Evolutionary conservation across 1,284 basidiomycete species (phyloP), one percentile per base, ranked within the genome.

Genomic region (Tremellales sp.): DNA sequence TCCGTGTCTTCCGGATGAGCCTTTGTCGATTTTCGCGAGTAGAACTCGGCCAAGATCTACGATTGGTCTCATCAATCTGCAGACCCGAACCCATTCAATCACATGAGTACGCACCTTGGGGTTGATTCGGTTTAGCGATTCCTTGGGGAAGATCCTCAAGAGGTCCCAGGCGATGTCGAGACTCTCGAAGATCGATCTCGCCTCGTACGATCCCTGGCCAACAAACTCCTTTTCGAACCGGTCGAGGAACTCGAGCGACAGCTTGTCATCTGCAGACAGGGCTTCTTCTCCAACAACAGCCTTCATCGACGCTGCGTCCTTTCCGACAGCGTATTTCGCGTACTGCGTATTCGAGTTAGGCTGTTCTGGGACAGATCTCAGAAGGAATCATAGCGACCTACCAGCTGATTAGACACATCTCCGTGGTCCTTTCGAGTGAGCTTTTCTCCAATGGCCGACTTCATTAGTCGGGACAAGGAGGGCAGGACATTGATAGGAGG

Each of bases 401-500:
- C 86, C 75, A 97, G 76, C 75, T 97, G 92, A 76, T 97, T 97
- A 13, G 94, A 98, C 31, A 98, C 95, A 75, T 99, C 95, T 65
- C 90, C 86, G 72, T 98, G 95, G 75, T 99, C 95, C 74, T 92
- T 95, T 68, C 95, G 83, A 45, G 95, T 98, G 65, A 97, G 79
- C 75, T 90, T 85, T 74, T 97, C 94, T 55, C 95, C 95, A 71
- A 98, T 97, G 58, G 95, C 95, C 60, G 86, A 90, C 84, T 99
- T 99, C 95, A 99, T 99, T 68, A 99, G 77, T 75, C 95, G 91
- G 63, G 94, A 97, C 60, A 99, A 79, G 52, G 95, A 98, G 44
- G 95, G 95, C 37, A 99, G 80, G 54, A 99, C 95, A 77, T 99
- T 98, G 81, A 99, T 98, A 40, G 95, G 95, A 35, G 95, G 95